These are phyloP conservation scores for Oryza coarctata DNA, from an alignment of 176 grass and related monocot species.

Conservation along the genomic window DNA sequence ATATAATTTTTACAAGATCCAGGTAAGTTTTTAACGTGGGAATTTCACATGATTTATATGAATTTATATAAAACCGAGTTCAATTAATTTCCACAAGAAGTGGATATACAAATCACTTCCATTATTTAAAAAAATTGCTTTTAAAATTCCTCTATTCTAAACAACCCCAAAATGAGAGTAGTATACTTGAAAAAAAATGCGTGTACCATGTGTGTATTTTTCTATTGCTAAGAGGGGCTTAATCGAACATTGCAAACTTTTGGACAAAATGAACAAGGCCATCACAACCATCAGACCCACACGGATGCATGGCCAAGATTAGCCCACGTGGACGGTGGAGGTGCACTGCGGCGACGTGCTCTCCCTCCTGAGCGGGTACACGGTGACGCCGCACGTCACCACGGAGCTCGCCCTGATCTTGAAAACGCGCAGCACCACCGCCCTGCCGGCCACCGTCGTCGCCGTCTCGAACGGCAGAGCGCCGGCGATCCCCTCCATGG, in stretches of 20 bases:
- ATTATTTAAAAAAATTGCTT: too few species aligned
- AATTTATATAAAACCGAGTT: too few species aligned
- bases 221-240: not conserved
- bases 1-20: too few species aligned
- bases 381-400: slow-evolving; percentile 27
- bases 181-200: not conserved
- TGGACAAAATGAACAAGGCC: not conserved
- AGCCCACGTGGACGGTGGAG: slow-evolving; percentile 34
- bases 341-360: slow-evolving; percentile 30
- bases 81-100: too few species aligned
- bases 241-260: not conserved
- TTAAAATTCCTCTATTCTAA: not conserved
- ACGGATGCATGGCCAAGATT: not conserved
- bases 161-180: not conserved
- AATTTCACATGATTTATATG: too few species aligned
- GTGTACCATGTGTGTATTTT: not conserved
- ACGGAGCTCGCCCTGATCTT: slow-evolving; percentile 28
- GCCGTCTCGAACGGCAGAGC: slow-evolving; percentile 36
- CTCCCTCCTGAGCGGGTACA: not conserved
- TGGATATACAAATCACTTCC: too few species aligned
- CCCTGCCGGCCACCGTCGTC: slow-evolving; percentile 45
- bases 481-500: not conserved
- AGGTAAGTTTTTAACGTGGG: too few species aligned
- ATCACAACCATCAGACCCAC: not conserved
- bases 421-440: slow-evolving; percentile 35